Evolutionary conservation across 371 early-diverging fungal species (phyloP).

Genomic region (Synchytrium microbalum): DNA sequence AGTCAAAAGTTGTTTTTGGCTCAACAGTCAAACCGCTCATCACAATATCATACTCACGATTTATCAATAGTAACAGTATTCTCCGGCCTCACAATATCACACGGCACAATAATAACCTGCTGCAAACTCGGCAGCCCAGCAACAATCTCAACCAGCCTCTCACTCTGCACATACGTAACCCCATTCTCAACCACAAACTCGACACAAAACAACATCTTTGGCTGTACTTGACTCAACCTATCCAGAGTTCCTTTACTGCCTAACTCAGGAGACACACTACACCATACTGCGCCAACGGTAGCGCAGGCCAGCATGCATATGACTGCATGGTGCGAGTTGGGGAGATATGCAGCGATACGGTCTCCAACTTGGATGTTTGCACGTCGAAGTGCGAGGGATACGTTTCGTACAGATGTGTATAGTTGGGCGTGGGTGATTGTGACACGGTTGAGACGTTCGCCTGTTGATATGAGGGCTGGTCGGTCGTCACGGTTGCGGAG

Average conservation of each 20-base stretch:
- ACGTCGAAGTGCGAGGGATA: constrained; percentile 62
- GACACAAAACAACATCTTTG: constrained; percentile 86
- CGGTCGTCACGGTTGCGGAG: too few species aligned
- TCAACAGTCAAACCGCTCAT: too few species aligned
- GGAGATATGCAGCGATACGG: constrained; percentile 86
- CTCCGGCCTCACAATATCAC: constrained; percentile 36
- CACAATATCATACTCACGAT: not conserved
- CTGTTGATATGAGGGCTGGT: too few species aligned
- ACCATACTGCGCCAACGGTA: constrained; percentile 95
- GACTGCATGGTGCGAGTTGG: constrained; percentile 82
- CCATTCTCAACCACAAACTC: constrained; percentile 87
- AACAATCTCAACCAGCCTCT: constrained; percentile 65
- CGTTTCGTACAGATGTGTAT: constrained; percentile 60
- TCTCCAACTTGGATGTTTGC: constrained; percentile 77
- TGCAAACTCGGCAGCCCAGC: constrained; percentile 49
- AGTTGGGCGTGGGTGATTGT: too few species aligned
- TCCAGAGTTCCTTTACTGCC: constrained; percentile 88
- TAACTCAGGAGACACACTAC: constrained; percentile 90
- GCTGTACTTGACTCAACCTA: constrained; percentile 89
- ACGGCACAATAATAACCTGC: constrained; percentile 70
- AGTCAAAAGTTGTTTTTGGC: constrained; percentile 25
- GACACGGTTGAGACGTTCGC: too few species aligned
- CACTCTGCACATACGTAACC: constrained; percentile 69
- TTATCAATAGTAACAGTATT: not conserved
- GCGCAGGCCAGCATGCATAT: constrained; percentile 88